Evolutionary conservation across 2,329 filamentous ascomycete genomes (phyloP).

Genomic region (Pseudopyrenochaeta lycopersici): DNA sequence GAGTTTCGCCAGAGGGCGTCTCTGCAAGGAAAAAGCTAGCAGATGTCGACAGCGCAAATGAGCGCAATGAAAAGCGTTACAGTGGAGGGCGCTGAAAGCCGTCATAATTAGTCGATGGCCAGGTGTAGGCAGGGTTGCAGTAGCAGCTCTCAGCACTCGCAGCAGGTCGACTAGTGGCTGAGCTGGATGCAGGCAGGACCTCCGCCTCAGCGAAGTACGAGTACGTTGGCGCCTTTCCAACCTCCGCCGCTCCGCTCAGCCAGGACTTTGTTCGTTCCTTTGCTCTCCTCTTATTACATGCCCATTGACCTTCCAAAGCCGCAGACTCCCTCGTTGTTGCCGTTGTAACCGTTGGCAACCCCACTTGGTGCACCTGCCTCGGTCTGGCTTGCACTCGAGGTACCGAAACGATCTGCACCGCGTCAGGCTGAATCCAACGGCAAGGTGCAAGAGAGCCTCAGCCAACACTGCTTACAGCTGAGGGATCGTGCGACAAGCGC

Average conservation of each 20-base stretch:
- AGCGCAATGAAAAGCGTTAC: not conserved
- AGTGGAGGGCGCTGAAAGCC: conserved; percentile 2
- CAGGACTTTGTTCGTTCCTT: conserved; percentile 1
- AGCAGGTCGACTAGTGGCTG: conserved; percentile 29
- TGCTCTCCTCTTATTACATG: conserved; percentile 1
- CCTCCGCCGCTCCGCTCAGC: conserved; percentile 12
- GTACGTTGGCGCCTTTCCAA: conserved; percentile 16
- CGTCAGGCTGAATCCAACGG: conserved; percentile 31
- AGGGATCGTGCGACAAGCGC: conserved; percentile 8
- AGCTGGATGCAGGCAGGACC: conserved; percentile 20
- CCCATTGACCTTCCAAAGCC: not conserved
- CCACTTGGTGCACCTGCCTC: conserved; percentile 18
- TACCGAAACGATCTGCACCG: conserved; percentile 30
- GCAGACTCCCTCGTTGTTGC: conserved; percentile 8
- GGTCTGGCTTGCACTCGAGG: conserved; percentile 15
- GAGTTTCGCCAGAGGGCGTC: not conserved
- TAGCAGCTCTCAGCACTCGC: conserved; percentile 5
- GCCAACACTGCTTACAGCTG: conserved; percentile 3
- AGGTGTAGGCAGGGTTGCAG: conserved; percentile 13
- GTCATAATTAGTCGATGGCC: conserved; percentile 6
- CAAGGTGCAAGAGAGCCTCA: conserved; percentile 17
- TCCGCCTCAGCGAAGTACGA: conserved; percentile 29
- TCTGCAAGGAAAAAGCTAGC: not conserved
- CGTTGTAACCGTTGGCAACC: conserved; percentile 3
- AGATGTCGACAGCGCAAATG: not conserved